These are phyloP conservation scores for Exophiala alcalophila DNA, from an alignment of 2,329 filamentous ascomycete species.

Conservation along the genomic window DNA sequence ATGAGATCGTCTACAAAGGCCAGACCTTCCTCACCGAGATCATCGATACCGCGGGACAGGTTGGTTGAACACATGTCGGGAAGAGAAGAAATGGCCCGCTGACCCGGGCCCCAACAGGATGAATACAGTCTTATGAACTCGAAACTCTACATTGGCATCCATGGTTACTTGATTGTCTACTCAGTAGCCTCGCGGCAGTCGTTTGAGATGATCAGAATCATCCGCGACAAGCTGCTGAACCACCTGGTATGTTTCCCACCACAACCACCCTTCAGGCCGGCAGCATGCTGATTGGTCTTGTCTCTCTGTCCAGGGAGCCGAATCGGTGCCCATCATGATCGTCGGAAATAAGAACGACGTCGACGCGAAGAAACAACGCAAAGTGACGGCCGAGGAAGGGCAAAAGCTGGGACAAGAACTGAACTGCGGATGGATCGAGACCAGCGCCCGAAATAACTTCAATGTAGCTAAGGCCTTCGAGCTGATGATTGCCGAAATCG, in stretches of 20 bases:
- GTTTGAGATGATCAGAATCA: slow-evolving; percentile 96
- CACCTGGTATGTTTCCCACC: slow-evolving; percentile 63
- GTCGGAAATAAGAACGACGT: slow-evolving; percentile 98
- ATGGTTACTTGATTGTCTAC: slow-evolving; percentile 98
- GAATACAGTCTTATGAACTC: slow-evolving; percentile 98
- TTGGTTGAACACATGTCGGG: slow-evolving; percentile 41
- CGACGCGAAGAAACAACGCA: slow-evolving; percentile 77
- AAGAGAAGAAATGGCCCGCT: not conserved
- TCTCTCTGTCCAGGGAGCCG: slow-evolving; percentile 65
- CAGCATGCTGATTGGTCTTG: slow-evolving; percentile 9
- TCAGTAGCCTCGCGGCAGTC: slow-evolving; percentile 92
- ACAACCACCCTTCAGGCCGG: slow-evolving; percentile 1
- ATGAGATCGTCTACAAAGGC: slow-evolving; percentile 86
- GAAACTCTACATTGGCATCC: slow-evolving; percentile 95
- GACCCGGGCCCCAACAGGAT: slow-evolving; percentile 72
- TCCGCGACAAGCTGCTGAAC: slow-evolving; percentile 95
- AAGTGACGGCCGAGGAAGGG: slow-evolving; percentile 82
- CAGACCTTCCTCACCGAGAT: slow-evolving; percentile 96
- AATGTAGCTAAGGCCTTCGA: slow-evolving; percentile 93
- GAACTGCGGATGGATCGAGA: slow-evolving; percentile 91
- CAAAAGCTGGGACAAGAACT: slow-evolving; percentile 81
- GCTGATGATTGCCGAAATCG: slow-evolving; percentile 88
- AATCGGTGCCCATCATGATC: slow-evolving; percentile 87
- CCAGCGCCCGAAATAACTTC: slow-evolving; percentile 88
- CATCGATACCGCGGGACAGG: slow-evolving; percentile 94